Evolutionary conservation across 2,329 filamentous ascomycete genomes (phyloP), one percentile per base, ranked within the genome.

Genomic region (Epichloe brachyelytri): DNA sequence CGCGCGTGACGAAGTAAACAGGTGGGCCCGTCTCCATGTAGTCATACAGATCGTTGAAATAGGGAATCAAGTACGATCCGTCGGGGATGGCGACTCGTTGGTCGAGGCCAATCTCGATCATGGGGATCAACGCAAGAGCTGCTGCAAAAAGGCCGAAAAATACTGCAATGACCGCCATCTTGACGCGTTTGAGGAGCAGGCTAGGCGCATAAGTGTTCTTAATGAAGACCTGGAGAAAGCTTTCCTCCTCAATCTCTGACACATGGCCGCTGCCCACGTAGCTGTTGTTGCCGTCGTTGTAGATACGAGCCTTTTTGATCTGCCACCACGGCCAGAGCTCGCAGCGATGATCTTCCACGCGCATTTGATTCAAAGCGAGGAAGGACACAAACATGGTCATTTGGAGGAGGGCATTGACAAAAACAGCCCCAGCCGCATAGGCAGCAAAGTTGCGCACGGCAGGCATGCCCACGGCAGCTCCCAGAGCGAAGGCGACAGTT

Each of bases 351-450:
- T 86, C 85, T 63, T 98, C 91, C 1, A 95, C 90, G 8, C 94
- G 80, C 63, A 82, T 80, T 68, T 98, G 93, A 62, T 98, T 98
- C 53, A 95, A 76, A 2, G 90, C 82, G 7, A 98, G 76, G 3
- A 97, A 85, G 1, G 94, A 91, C 39, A 96, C 79, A 63, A 98
- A 98, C 82, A 97, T 91, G 1, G 94, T 98, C 58, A 97, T 85
- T 66, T 98, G 93, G 5, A 98, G 73, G n/a, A 97, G 66, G 0
- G 94, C 94, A 63, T 98, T 98, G 74, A 98, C 91, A 59, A 97
- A 83, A 11, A 98, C 93, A 11, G 93, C 93, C 48, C 93, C 93
- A 2, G 93, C 90, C 12, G 93, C 93, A 64, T 98, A 98, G 3
- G 91, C 83, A 15, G 93, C 94, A 68, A 98, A 98, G 68, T 98